phyloP scores from a whole-genome alignment of 495 filamentous ascomycete species.

The Hamigera avellanea region DNA sequence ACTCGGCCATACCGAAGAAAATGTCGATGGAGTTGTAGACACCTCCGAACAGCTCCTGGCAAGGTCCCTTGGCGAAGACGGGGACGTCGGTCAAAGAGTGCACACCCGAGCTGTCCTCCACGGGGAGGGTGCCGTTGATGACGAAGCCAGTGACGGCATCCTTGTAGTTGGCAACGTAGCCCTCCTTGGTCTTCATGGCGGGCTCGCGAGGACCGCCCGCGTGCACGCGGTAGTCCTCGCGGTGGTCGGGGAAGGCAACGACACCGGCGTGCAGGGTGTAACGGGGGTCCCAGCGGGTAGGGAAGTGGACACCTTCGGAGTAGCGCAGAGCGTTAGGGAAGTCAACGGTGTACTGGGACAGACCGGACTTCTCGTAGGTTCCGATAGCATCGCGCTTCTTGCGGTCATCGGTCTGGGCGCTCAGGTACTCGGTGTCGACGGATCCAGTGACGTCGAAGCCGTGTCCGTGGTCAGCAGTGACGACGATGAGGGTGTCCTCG shows the following conservation, averaged over 20 bases:
- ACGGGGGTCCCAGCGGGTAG: slow-evolving; percentile 62
- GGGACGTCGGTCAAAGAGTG: slow-evolving; percentile 68
- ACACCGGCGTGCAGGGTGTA: slow-evolving; percentile 59
- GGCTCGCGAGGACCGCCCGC: slow-evolving; percentile 43
- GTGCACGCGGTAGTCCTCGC: slow-evolving; percentile 56
- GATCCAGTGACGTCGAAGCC: slow-evolving; percentile 55
- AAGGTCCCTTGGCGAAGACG: slow-evolving; percentile 60
- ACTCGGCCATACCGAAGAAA: slow-evolving; percentile 61
- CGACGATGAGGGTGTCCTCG: slow-evolving; percentile 56
- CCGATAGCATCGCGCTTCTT: slow-evolving; percentile 57
- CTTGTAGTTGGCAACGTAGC: slow-evolving; percentile 47
- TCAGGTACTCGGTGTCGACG: slow-evolving; percentile 46
- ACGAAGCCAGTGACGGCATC: slow-evolving; percentile 53
- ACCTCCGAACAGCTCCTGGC: slow-evolving; percentile 58
- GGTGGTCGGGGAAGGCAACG: slow-evolving; percentile 51
- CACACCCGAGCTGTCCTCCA: slow-evolving; percentile 45
- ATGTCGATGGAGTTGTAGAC: slow-evolving; percentile 58
- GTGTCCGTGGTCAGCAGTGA: slow-evolving; percentile 69
- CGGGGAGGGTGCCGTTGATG: slow-evolving; percentile 57
- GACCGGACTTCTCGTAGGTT: slow-evolving; percentile 50
- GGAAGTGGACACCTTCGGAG: slow-evolving; percentile 56
- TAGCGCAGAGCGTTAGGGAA: slow-evolving; percentile 34
- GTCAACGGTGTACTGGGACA: slow-evolving; percentile 53
- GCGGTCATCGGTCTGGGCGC: slow-evolving; percentile 45
- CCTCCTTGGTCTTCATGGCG: slow-evolving; percentile 35